Evolutionary conservation across 768 basidiomycete genomes (phyloP).

Genomic region (Termitomyces sp.): DNA sequence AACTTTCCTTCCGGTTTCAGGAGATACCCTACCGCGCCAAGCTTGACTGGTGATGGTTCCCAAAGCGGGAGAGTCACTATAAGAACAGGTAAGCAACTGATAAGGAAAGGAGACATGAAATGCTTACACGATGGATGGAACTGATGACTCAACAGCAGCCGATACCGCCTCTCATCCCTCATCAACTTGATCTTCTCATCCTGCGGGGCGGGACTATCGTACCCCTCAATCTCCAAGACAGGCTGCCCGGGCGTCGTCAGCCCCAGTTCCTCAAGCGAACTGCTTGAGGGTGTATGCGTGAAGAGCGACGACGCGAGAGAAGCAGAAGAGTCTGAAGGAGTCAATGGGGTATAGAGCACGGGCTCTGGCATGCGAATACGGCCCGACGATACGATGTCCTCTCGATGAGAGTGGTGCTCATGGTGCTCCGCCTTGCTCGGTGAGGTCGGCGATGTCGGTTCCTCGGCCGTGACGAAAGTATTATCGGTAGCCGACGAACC

Average conservation of each 20-base stretch:
- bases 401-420: slow-evolving; percentile 24
- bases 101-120: neutral
- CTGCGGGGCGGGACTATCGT: slow-evolving; percentile 35
- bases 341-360: slow-evolving; percentile 32
- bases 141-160: slow-evolving; percentile 62
- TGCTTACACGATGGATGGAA: slow-evolving; percentile 70
- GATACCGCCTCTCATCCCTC: slow-evolving; percentile 65
- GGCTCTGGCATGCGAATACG: slow-evolving; percentile 36
- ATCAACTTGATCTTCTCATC: slow-evolving; percentile 40
- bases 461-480: slow-evolving; percentile 24
- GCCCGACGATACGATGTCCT: slow-evolving; percentile 31
- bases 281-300: slow-evolving; percentile 23
- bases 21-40: slow-evolving; percentile 79
- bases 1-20: slow-evolving; percentile 67
- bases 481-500: slow-evolving; percentile 9
- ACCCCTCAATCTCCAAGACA: slow-evolving; percentile 19
- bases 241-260: neutral
- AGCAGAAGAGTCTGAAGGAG: slow-evolving; percentile 16
- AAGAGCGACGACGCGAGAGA: slow-evolving; percentile 30
- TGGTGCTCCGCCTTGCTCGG: slow-evolving; percentile 4
- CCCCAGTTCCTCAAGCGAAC: slow-evolving; percentile 21
- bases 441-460: slow-evolving; percentile 6
- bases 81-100: neutral
- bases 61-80: slow-evolving; percentile 69
- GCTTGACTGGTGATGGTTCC: slow-evolving; percentile 57